Base-by-base conservation (phyloP, 2,329 filamentous ascomycete species). In the Pseudogymnoascus pannorum region DNA sequence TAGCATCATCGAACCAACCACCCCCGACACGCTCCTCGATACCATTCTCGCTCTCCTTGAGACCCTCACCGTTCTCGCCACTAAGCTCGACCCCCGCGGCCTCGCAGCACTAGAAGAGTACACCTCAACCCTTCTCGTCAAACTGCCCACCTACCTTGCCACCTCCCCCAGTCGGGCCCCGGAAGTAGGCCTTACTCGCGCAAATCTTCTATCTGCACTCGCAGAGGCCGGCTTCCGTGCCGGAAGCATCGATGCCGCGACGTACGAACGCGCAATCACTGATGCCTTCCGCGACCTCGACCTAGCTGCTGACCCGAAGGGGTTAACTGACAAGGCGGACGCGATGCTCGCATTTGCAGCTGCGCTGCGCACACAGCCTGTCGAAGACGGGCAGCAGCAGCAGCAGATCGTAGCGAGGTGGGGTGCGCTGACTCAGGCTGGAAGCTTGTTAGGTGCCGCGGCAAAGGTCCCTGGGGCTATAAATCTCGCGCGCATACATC, bases 11-110 rank as follows among this genome's bases (percentile, higher is more conserved):
- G 85, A 87, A 65, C 84, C 87, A 0, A 76, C 89, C 24, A 87
- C 86, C 1, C 80, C 83, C 24, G 78, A 80, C 57, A 84, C 84
- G 1, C 79, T 91, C 5, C 75, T 90, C 1, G 88, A 91, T 64
- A 90, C 87, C 0, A 78, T 85, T 12, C 77, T 88, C 31, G 85
- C 87, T 4, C 84, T 87, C 64, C 72, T 90, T 58, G 83, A 75
- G 66, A 81, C 74, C 57, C 78, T 78, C 69, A 82, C 75, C 62
- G 80, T 73, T 40, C 75, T 80, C 60, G 78, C 66, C 62, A 79
- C 65, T 9, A 64, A 68, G 59, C 76, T 71, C 68, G 73, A 68
- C 9, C 70, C 68, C 3, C 74, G 72, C 40, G 75, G 74, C 9
- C 74, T 87, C 14, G 77, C 80, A n/a, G 81, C 82, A 74, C 78